Evolutionary conservation across 2,329 filamentous ascomycete genomes (phyloP), one percentile per base, ranked within the genome.

Genomic region (Trichophyton schoenleinii): DNA sequence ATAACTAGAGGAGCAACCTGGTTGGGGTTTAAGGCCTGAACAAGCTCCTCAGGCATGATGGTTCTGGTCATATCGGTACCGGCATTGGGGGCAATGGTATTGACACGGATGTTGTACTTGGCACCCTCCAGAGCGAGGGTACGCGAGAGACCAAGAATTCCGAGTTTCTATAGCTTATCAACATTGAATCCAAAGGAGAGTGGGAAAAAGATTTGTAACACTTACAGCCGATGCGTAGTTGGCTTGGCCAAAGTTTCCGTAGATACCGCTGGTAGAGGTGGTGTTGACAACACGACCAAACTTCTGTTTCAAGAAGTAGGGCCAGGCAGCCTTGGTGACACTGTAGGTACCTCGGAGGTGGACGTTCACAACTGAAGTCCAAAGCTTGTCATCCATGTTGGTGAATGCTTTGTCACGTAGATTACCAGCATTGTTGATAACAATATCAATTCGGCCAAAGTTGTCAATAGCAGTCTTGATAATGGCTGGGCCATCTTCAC

Each of bases 21-120:
- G 72, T 97, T 92, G 63, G 94, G 94, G 85, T 97, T 99, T 82
- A 99, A 96, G 53, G 94, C 92, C 79, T 97, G 91, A 18, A 99
- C 91, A 79, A 97, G 85, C 79, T 99, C 94, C 77, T 96, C 91
- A 34, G 94, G 94, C 81, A 99, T 83, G 73, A 99, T 89, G 58
- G 89, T 92, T 67, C 86, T 84, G 61, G 94, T 99, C 89, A 99
- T 94, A 72, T 87, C 86, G 52, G 94, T 99, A 68, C 94, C 94
- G 44, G 94, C 94, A 71, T 97, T 99, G 68, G 94, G 94, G 25
- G 94, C 94, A 70, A 99, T 96, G 62, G 91, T 96, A 82, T 99
- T 99, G 75, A 96, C 89, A 70, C 85, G 91, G 75, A 99, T 97
- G 81, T 96, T 96, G 82, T 99, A 91, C 81, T 97, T 97, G 71